Conservation (phyloP, 1,284 basidiomycete genomes). For the Acaromyces ingoldii region DNA sequence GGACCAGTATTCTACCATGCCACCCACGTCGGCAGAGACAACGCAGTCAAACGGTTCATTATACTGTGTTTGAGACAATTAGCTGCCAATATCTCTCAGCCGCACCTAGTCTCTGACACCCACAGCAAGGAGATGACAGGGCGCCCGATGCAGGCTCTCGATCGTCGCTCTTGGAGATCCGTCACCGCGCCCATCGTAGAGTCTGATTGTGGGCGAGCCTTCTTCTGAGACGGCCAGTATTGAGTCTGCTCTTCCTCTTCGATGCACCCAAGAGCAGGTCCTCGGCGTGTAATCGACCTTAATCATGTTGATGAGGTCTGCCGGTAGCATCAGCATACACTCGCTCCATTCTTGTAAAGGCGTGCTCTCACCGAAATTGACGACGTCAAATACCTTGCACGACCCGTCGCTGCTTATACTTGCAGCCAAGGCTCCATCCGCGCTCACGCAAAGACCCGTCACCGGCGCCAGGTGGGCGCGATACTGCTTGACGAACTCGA, state of each 20-base stretch:
- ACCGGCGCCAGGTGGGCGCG: constrained; percentile 82
- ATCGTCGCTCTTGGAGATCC: constrained; percentile 70
- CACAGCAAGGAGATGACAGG: constrained; percentile 85
- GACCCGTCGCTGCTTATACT: constrained; percentile 57
- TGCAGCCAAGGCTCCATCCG: constrained; percentile 87
- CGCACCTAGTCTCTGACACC: constrained; percentile 50
- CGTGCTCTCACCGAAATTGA: constrained; percentile 79
- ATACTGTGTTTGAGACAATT: constrained; percentile 63
- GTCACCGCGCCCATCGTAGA: constrained; percentile 88
- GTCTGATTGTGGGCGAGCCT: constrained; percentile 66
- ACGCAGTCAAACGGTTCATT: constrained; percentile 84
- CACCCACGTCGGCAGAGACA: constrained; percentile 86
- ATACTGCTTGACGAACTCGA: constrained; percentile 53
- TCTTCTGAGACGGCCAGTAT: constrained; percentile 87
- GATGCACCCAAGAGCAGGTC: constrained; percentile 89
- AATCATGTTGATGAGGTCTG: constrained; percentile 99
- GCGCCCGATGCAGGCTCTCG: constrained; percentile 72
- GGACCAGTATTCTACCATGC: constrained; percentile 97
- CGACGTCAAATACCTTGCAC: constrained; percentile 92
- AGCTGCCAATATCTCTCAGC: too few relatives aligned
- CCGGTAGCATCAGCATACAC: too few relatives aligned
- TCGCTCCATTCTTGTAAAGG: background rate
- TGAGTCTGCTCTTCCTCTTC: constrained; percentile 76
- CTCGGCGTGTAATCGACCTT: constrained; percentile 78
- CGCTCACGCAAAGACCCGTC: constrained; percentile 74